Evolutionary conservation across 352 stramenopile genomes (phyloP).

Genomic region (Pythium utonaiense): DNA sequence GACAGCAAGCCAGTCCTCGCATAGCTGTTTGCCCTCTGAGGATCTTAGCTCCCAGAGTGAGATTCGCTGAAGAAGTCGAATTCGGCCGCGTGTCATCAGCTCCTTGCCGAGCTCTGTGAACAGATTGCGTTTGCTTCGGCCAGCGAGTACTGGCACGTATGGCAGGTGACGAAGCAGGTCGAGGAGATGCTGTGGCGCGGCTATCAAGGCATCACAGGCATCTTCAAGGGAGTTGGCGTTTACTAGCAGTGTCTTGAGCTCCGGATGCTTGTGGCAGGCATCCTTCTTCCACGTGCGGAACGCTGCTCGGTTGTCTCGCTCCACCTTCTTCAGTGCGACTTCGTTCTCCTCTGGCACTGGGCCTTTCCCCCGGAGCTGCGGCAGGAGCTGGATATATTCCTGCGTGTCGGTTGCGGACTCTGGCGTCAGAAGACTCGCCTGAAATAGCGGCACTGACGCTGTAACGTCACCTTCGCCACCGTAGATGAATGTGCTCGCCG

Average conservation of each 20-base stretch:
- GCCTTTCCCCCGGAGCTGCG: neutral
- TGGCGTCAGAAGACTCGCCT: slow-evolving; percentile 1
- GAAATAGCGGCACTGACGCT: neutral
- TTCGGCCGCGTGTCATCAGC: neutral
- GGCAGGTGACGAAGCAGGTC: neutral
- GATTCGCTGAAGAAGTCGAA: neutral
- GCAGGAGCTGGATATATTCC: neutral
- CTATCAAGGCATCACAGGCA: neutral
- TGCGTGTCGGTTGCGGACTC: neutral
- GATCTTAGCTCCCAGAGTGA: neutral
- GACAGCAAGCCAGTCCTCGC: neutral
- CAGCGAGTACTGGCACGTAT: neutral
- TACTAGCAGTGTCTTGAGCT: neutral
- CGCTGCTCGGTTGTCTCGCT: neutral
- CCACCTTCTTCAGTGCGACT: neutral
- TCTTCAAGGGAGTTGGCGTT: neutral
- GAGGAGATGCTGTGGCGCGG: neutral
- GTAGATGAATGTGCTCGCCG: neutral
- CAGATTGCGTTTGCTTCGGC: neutral
- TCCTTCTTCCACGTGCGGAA: neutral
- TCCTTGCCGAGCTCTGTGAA: neutral
- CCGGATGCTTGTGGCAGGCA: neutral
- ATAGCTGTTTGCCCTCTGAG: neutral
- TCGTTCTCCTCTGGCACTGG: neutral
- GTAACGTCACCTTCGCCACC: neutral